Evolutionary conservation across 768 basidiomycete genomes (phyloP).

Genomic region (Naganishia onofrii): DNA sequence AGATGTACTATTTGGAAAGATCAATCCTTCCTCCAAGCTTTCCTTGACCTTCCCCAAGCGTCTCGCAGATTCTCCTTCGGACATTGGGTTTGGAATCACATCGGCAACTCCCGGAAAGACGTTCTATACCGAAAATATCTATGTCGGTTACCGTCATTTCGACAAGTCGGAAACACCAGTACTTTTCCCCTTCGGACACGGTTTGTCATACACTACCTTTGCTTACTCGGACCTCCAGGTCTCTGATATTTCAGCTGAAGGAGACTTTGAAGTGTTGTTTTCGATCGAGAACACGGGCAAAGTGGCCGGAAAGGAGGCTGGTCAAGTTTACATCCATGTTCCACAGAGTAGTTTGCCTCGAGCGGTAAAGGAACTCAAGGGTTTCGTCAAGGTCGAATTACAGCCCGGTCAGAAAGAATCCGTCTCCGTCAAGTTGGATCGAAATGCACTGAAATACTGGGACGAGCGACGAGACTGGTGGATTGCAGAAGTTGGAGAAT

Average conservation of each 20-base stretch:
- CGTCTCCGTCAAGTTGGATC: conserved; percentile 50
- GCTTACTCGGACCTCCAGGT: conserved; percentile 57
- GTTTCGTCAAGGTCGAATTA: conserved; percentile 53
- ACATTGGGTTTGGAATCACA: conserved; percentile 55
- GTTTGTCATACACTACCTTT: conserved; percentile 75
- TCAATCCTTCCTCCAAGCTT: conserved; percentile 35
- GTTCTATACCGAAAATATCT: conserved; percentile 32
- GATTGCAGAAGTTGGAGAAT: conserved; percentile 59
- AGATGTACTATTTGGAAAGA: not conserved
- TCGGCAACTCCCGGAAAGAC: conserved; percentile 33
- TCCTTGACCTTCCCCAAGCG: too few relatives aligned
- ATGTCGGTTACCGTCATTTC: conserved; percentile 33
- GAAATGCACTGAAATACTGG: conserved; percentile 62
- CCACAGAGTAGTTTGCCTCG: conserved; percentile 57
- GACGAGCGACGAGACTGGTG: conserved; percentile 55
- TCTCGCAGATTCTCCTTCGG: conserved; percentile 55
- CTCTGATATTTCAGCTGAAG: conserved; percentile 37
- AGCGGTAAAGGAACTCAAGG: conserved; percentile 65
- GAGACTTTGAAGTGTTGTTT: conserved; percentile 38
- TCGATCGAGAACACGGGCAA: conserved; percentile 61
- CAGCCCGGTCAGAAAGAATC: conserved; percentile 46
- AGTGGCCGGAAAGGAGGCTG: conserved; percentile 62
- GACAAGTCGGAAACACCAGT: conserved; percentile 54
- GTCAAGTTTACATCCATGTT: conserved; percentile 65
- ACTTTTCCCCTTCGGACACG: conserved; percentile 70